Percentiles rank a stretch among this genome's conserved stretches.
Conservation (phyloP, 768 basidiomycete genomes). For the Amanita exitialis region DNA sequence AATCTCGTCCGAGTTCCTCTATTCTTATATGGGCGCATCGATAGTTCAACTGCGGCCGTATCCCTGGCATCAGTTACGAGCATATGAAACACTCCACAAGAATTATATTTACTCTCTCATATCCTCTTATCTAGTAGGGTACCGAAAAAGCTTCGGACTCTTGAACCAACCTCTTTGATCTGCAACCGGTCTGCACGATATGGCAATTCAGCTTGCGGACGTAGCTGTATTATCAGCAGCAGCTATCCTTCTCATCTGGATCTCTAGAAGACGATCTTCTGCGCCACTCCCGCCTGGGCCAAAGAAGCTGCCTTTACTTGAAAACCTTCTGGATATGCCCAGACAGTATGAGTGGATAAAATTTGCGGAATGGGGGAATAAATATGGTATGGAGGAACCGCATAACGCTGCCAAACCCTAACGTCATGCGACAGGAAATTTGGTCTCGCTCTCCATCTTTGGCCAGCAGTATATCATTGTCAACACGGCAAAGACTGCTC, state of each 20-base stretch:
- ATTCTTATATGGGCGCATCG: no score
- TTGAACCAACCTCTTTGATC: not conserved
- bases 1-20: no score
- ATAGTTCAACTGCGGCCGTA: no score
- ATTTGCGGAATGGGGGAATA: constrained; percentile 29
- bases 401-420: no score
- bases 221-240: not conserved
- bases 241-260: not conserved
- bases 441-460: constrained; percentile 1
- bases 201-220: not conserved
- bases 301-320: constrained; percentile 29
- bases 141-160: no score
- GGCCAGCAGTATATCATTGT: constrained; percentile 25
- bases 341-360: constrained; percentile 30
- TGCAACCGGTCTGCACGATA: not conserved
- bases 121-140: not conserved
- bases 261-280: constrained; percentile 6
- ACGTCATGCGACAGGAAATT: not conserved
- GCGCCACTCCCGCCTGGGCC: constrained; percentile 32
- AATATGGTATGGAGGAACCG: constrained; percentile 21
- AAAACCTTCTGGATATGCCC: constrained; percentile 36
- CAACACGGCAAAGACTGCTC: constrained; percentile 28
- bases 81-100: no score
- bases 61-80: no score
- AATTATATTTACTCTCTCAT: not conserved